These are phyloP conservation scores for Phytophthora macrochlamydospora DNA, from an alignment of 352 stramenopile species.

Conservation along the genomic window DNA sequence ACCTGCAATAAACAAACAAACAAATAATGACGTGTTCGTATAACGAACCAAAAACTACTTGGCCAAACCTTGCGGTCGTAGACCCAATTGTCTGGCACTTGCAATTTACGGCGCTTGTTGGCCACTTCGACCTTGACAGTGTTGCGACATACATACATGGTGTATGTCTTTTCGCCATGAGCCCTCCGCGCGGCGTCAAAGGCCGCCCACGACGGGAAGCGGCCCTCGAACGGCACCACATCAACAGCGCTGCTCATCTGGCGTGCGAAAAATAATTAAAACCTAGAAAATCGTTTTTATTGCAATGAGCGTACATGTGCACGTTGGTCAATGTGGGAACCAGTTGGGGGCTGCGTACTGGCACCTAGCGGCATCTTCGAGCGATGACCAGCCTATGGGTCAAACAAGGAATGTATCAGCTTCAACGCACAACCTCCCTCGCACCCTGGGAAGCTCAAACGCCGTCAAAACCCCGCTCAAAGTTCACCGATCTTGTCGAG, in stretches of 20 bases:
- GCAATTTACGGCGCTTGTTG: slow-evolving; percentile 73
- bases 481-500: slow-evolving; percentile 25
- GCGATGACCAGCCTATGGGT: slow-evolving; percentile 1
- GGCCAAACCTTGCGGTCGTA: slow-evolving; percentile 68
- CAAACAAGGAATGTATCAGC: not conserved
- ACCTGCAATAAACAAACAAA: slow-evolving; percentile 32
- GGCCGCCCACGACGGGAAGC: slow-evolving; percentile 79
- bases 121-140: slow-evolving; percentile 75
- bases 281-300: slow-evolving; percentile 14
- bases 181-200: slow-evolving; percentile 69
- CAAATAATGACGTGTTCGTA: too few relatives aligned
- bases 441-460: slow-evolving; percentile 7
- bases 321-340: slow-evolving; percentile 81
- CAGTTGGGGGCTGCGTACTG: slow-evolving; percentile 80
- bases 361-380: slow-evolving; percentile 36
- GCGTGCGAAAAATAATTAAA: not conserved
- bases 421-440: slow-evolving; percentile 6
- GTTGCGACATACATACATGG: slow-evolving; percentile 83
- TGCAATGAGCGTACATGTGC: slow-evolving; percentile 64
- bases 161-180: slow-evolving; percentile 80
- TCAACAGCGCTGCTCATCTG: slow-evolving; percentile 27
- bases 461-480: not conserved
- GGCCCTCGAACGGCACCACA: slow-evolving; percentile 69
- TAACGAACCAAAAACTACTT: slow-evolving; percentile 1
- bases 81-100: slow-evolving; percentile 66